Conservation (phyloP, 129 eudicot species). For the Calendula officinalis region DNA sequence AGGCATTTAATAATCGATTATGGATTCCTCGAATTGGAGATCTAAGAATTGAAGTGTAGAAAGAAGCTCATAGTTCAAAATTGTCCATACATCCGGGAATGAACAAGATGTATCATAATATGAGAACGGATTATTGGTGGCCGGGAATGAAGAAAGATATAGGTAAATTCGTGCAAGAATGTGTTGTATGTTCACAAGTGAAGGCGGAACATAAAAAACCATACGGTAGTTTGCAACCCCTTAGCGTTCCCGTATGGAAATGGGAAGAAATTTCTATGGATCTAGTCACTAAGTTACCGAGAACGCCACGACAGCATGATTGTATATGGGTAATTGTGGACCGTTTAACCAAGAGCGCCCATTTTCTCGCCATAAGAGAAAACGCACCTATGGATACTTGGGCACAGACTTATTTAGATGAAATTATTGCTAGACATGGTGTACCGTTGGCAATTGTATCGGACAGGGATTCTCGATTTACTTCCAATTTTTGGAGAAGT, state of each 20-base stretch:
- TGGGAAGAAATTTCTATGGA: not conserved
- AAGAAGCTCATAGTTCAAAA: not conserved
- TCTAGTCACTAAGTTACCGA: not conserved
- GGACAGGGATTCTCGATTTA: not conserved
- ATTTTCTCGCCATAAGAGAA: not conserved
- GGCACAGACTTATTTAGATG: not conserved
- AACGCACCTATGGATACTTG: not conserved
- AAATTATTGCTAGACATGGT: not conserved
- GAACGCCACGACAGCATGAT: not conserved
- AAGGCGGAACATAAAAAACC: too few relatives aligned
- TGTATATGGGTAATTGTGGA: not conserved
- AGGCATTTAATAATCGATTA: too few relatives aligned
- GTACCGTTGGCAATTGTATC: not conserved
- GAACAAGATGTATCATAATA: conserved; percentile 1
- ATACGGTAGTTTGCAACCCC: too few relatives aligned
- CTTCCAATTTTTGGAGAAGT: not conserved
- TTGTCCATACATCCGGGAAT: not conserved
- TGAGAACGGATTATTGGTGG: not conserved
- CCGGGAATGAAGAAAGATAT: too few relatives aligned
- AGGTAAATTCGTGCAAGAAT: not conserved
- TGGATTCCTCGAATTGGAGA: not conserved
- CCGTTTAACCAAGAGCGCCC: not conserved
- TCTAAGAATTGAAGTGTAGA: not conserved
- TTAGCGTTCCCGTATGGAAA: not conserved
- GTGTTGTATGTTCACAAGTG: not conserved